Base-by-base conservation (phyloP, 805 yeast genomes). In the Cyberlindnera saturnus region DNA sequence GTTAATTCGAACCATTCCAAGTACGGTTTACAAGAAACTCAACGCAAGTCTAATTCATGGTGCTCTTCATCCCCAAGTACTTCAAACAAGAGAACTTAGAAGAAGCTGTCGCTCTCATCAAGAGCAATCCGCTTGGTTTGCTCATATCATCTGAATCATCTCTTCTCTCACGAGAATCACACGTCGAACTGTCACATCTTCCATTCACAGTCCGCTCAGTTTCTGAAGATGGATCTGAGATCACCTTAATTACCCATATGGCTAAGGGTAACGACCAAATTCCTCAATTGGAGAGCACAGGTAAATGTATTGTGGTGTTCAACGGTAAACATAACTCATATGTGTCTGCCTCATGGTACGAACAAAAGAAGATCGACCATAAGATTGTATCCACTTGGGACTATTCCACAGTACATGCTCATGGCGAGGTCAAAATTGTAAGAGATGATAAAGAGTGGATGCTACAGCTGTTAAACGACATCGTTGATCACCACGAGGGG, bases 381-480 rank as follows among this genome's bases (percentile, higher is more conserved):
- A 79, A 78, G 54, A 70, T 68, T 36, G 86, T 80, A n/a, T 85
- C 86, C 15, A 81, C 86, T 1, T 81, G 86, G 86, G 81, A 77
- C 56, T 80, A 73, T 59, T 77, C 75, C 2, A 61, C 75, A 5
- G 79, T 74, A 29, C 85, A 81, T 53, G 64, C 74, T 35, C 64
- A 73, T 43, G 86, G 86, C 3, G 69, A 58, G 26, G 70, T 81
- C 8, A 63, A 47, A 23, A 47, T 72, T 19, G 55, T 75, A 13
- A 57, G 68, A 17, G 77, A 73, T 40, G 77, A 74, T 42, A 54
- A 59, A 17, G 71, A 65, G 15, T 76, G 73, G 63, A 66, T 79
- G 11, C 50, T 71, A 34, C 45, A 58, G 0, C 79, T 75, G 51
- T 55, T 80, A 34, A 63, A 66, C 19, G 54, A 55, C 19, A 59